Evolutionary conservation across 371 early-diverging fungal genomes (phyloP), one percentile per base, ranked within the genome.

Genomic region (Mortierella sp.): DNA sequence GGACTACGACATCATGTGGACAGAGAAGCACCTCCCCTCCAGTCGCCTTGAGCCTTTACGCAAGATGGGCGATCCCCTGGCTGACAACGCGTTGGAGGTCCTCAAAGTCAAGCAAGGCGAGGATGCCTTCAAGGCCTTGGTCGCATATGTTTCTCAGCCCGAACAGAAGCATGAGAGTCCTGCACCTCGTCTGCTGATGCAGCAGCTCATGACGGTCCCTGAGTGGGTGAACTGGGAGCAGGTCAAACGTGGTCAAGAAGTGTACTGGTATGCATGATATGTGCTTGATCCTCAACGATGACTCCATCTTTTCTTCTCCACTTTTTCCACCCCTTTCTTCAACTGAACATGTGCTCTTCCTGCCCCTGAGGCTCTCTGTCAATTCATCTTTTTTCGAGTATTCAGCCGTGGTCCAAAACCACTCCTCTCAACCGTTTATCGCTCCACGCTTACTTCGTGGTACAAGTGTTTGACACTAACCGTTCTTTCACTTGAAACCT

Each of bases 151-250:
- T 0, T 51, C 81, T 7, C 55, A 71, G 0, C 84, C 84, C 16
- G 71, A 54, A 5, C 8, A 58, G 3, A 76, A 76, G 27, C 84
- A 84, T 41, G 70, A 58, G 24, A 81, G 76, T 35, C 41, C 72
- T 35, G 75, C 84, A 14, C 81, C 81, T 48, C 75, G 76, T 0
- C 46, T 71, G 46, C 71, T 81, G 21, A 58, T 78, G 76, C 54
- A 80, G 18, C 72, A 79, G 21, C 11, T 80, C 35, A 77, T 60
- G 70, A 77, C 71, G 0, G 78, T 84, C 5, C 84, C 84, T 44
- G 80, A 77, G 7, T 84, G 84, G 84, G 80, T 84, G 14, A 75
- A 80, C 7, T 84, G 84, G 84, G 54, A 75, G 11, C 74, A 77
- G 32, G 49, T 84, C 2, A 55, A 58, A 8, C 74, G 80, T 1